A percentile compares a stretch with the other conserved stretches of the same genome.
Conservation (phyloP, 2,329 filamentous ascomycete species). For the Fusarium burgessii region DNA sequence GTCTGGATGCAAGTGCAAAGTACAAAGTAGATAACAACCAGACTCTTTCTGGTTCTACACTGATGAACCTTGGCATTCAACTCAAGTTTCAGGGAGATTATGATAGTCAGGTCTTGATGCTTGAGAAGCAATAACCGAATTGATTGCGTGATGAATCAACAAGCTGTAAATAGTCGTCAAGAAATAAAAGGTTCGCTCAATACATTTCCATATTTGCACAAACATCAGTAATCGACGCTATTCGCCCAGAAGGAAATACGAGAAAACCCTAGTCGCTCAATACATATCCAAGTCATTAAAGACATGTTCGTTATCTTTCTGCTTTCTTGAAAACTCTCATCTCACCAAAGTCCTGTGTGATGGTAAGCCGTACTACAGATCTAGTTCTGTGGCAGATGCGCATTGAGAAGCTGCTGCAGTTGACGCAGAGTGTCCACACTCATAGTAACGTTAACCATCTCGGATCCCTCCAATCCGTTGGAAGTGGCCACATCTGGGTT, state of each 20-base stretch:
- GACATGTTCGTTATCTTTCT: too few relatives aligned
- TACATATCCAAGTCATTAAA: too few relatives aligned
- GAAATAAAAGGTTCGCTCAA: background rate
- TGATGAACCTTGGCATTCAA: conserved; percentile 73
- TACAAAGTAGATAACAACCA: conserved; percentile 66
- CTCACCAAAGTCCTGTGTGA: fast-evolving
- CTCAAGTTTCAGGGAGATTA: conserved; percentile 65
- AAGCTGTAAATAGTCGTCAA: background rate
- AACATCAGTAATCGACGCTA: fast-evolving
- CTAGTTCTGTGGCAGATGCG: conserved; percentile 22
- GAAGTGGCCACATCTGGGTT: conserved; percentile 55
- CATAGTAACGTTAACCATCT: conserved; percentile 48
- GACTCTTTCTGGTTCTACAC: conserved; percentile 67
- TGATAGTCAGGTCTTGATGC: conserved; percentile 66
- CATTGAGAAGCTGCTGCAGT: conserved; percentile 43
- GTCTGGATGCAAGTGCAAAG: conserved; percentile 64
- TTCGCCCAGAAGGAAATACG: background rate
- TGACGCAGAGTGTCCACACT: conserved; percentile 47
- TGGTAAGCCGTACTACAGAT: fast-evolving
- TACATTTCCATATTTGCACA: fast-evolving
- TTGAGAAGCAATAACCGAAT: conserved; percentile 56
- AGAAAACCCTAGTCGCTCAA: too few relatives aligned
- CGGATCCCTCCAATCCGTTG: conserved; percentile 44
- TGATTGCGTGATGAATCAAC: too few relatives aligned
- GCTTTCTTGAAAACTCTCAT: fast-evolving